Base-by-base conservation (phyloP, 2,329 filamentous ascomycete genomes). In the Colletotrichum agaves region DNA sequence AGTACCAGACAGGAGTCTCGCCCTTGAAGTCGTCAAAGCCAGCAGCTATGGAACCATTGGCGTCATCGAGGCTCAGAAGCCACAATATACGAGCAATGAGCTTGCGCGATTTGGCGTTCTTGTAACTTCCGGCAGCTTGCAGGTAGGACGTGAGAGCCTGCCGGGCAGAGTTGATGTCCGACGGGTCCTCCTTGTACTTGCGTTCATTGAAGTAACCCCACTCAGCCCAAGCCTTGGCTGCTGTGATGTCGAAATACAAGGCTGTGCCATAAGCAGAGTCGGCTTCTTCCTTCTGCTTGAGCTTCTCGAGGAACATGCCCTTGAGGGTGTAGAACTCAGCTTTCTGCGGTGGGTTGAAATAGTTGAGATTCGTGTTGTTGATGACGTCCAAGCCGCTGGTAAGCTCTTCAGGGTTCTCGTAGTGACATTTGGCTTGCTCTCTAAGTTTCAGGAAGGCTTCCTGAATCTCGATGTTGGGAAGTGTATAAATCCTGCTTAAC, bases 401-500 rank as follows among this genome's bases (percentile, higher is more conserved):
- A 61, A 99, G 88, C 80, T 99, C 96, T 41, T 93, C 91, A 0
- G 91, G 90, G 75, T 98, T 98, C 81, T 98, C 94, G 78, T 98
- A 99, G 77, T 99, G 96, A 73, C 96, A 99, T 78, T 98, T 98
- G 47, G 96, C 96, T 80, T 99, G 96, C 80, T 99, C 97, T n/a
- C 97, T 87, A 59, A 99, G 82, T 82, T 99, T 99, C 69, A 99
- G 82, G 85, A 99, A 99, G 0, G 96, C 96, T 78, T 99, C 96
- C 76, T 99, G 97, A 52, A 99, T 99, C 81, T 99, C 96, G 49
- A 99, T 99, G 76, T 99, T 99, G 1, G 96, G 96, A 5, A 99
- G 86, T 0, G 96, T 99, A 78, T 99, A 99, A 76, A 99, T 99
- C 70, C 95, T 92, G 76, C 95, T 97, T 19, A 99, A 87, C 76